These are phyloP conservation scores for Vanderwaltozyma yarrowii DNA, from an alignment of 805 yeast genomes.

Conservation along the genomic window DNA sequence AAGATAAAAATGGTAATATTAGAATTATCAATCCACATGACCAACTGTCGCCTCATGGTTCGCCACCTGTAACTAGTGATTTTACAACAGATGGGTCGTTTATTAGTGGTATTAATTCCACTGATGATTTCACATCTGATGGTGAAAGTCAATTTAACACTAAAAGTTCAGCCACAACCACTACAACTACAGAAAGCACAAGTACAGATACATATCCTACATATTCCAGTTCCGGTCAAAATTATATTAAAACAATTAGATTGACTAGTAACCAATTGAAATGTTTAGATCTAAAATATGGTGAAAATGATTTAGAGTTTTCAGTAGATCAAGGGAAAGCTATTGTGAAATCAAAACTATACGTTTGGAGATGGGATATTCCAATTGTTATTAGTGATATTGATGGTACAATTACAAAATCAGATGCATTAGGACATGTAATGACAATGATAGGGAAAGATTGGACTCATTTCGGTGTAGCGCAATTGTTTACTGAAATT, in stretches of 20 bases:
- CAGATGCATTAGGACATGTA: constrained; percentile 96
- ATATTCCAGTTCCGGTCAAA: background rate
- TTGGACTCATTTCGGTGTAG: constrained; percentile 98
- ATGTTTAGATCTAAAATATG: constrained; percentile 60
- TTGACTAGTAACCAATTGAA: constrained; percentile 84
- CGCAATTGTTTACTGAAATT: constrained; percentile 83
- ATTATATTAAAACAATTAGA: constrained; percentile 77
- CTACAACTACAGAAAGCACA: background rate
- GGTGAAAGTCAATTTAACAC: constrained; percentile 1
- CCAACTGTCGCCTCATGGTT: constrained; percentile 13
- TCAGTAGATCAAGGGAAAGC: constrained; percentile 80
- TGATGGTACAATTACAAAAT: constrained; percentile 95
- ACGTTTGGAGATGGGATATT: constrained; percentile 69
- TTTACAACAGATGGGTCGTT: constrained; percentile 1
- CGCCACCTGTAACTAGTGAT: constrained; percentile 11
- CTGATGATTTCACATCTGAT: constrained; percentile 1
- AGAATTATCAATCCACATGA: constrained; percentile 38
- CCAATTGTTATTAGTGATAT: constrained; percentile 96
- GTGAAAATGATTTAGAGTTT: constrained; percentile 70
- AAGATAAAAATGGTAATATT: constrained; percentile 59
- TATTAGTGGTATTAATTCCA: background rate
- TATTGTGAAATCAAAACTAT: constrained; percentile 59
- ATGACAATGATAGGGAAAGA: constrained; percentile 88
- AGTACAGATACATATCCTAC: background rate
- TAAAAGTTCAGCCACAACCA: background rate